Evolutionary conservation across 148 eudicot species (phyloP).

Genomic region (Chenopodium album): DNA sequence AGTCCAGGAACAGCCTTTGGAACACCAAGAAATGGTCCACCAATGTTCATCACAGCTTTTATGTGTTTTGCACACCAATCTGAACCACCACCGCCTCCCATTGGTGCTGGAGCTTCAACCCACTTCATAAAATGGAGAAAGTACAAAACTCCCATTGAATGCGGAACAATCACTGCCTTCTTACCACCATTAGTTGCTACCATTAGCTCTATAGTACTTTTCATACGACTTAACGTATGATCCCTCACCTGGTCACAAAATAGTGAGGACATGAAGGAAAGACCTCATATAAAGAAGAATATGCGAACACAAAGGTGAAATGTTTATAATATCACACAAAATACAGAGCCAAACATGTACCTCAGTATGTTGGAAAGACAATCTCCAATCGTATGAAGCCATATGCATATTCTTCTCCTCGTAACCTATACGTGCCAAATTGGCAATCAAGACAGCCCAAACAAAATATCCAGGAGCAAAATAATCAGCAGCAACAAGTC

Average conservation of each 20-base stretch:
- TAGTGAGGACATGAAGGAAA: slow-evolving; percentile 9
- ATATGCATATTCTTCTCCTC: slow-evolving; percentile 94
- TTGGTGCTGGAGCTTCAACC: slow-evolving; percentile 98
- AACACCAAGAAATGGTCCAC: slow-evolving; percentile 95
- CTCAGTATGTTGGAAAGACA: slow-evolving; percentile 91
- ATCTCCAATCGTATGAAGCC: slow-evolving; percentile 97
- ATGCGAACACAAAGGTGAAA: neutral
- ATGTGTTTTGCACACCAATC: slow-evolving; percentile 90
- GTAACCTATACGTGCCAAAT: slow-evolving; percentile 87
- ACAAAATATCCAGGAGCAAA: slow-evolving; percentile 92
- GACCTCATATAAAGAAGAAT: neutral
- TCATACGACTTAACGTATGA: slow-evolving; percentile 79
- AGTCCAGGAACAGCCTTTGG: slow-evolving; percentile 93
- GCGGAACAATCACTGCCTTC: slow-evolving; percentile 91
- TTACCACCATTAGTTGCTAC: slow-evolving; percentile 88
- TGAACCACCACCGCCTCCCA: slow-evolving; percentile 98
- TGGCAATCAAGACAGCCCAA: slow-evolving; percentile 90
- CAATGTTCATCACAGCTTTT: slow-evolving; percentile 91
- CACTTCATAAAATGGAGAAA: slow-evolving; percentile 97
- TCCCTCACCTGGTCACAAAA: slow-evolving; percentile 73
- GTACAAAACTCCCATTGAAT: slow-evolving; percentile 94
- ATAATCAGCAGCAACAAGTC: slow-evolving; percentile 96
- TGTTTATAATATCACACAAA: neutral
- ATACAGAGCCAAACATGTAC: slow-evolving; percentile 25
- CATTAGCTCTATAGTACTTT: slow-evolving; percentile 89